phyloP scores from a whole-genome alignment of 2,329 filamentous ascomycete species.

The Domatiomyces catenatus region DNA sequence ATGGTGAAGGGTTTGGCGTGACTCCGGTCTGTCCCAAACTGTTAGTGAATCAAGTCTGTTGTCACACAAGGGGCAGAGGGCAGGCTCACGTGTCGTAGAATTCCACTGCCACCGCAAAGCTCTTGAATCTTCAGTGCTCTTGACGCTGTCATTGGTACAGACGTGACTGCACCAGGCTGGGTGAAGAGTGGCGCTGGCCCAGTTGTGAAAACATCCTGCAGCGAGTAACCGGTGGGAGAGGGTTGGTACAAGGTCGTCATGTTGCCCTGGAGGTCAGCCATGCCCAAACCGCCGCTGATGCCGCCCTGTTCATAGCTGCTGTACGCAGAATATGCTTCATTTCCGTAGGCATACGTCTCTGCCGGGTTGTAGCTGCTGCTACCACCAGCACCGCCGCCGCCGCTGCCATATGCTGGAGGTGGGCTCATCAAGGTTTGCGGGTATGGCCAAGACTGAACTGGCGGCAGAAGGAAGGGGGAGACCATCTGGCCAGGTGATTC shows the following conservation, averaged over 20 bases:
- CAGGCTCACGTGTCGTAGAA: not conserved
- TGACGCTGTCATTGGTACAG: not conserved
- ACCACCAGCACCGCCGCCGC: no score
- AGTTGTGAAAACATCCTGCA: not conserved
- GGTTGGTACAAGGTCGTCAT: not conserved
- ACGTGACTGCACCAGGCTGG: not conserved
- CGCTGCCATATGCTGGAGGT: not conserved
- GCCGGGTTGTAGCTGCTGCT: not conserved
- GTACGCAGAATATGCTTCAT: not conserved
- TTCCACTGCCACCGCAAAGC: not conserved
- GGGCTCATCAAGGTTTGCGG: not conserved
- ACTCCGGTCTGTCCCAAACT: not conserved
- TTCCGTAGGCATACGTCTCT: not conserved
- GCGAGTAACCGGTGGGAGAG: not conserved
- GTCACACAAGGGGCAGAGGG: not conserved
- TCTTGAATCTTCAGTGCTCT: not conserved
- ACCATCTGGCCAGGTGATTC: not conserved
- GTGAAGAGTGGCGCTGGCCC: not conserved
- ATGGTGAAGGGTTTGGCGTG: not conserved
- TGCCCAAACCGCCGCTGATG: not conserved
- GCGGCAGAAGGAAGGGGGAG: not conserved
- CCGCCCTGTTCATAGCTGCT: not conserved
- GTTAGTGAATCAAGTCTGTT: not conserved
- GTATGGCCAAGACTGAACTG: not conserved
- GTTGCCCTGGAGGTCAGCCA: not conserved